These are phyloP conservation scores for Puccinia hordei DNA, from an alignment of 1,284 basidiomycete species.

Conservation along the genomic window DNA sequence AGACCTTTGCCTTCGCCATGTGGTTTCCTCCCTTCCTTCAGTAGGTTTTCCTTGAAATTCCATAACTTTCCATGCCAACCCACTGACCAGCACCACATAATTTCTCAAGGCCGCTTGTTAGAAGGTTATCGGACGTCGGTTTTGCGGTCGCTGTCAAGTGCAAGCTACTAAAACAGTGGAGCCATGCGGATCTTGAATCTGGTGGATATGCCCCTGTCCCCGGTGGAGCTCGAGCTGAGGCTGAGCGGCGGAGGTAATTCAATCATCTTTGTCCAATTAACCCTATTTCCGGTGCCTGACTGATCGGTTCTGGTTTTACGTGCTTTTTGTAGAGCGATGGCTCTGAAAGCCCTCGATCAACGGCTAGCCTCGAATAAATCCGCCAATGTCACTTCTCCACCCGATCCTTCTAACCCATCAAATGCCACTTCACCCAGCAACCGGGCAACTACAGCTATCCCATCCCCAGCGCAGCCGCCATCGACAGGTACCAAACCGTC, in stretches of 20 bases:
- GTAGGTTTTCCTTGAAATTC: conserved; percentile 63
- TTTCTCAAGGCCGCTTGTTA: conserved; percentile 66
- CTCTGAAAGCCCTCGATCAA: conserved; percentile 92
- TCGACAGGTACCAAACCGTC: background rate
- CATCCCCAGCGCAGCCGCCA: conserved; percentile 12
- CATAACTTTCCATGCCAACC: background rate
- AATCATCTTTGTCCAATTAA: background rate
- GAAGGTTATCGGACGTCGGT: conserved; percentile 70
- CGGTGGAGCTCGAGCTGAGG: conserved; percentile 85
- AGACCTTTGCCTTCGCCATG: conserved; percentile 90
- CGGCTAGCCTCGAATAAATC: conserved; percentile 66
- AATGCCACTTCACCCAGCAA: conserved; percentile 20
- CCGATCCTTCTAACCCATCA: conserved; percentile 27
- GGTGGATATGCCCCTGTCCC: conserved; percentile 75
- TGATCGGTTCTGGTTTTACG: conserved; percentile 19
- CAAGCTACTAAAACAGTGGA: conserved; percentile 77
- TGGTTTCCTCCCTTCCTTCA: conserved; percentile 96
- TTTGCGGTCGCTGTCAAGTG: conserved; percentile 68
- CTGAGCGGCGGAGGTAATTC: conserved; percentile 77
- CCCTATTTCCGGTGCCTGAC: background rate
- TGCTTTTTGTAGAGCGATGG: conserved; percentile 71
- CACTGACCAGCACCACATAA: background rate
- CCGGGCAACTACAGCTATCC: background rate
- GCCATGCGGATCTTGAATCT: conserved; percentile 68
- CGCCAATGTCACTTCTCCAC: conserved; percentile 28